These are phyloP conservation scores for Colletotrichum brevisporum DNA, from an alignment of 2,329 filamentous ascomycete genomes.

Conservation along the genomic window DNA sequence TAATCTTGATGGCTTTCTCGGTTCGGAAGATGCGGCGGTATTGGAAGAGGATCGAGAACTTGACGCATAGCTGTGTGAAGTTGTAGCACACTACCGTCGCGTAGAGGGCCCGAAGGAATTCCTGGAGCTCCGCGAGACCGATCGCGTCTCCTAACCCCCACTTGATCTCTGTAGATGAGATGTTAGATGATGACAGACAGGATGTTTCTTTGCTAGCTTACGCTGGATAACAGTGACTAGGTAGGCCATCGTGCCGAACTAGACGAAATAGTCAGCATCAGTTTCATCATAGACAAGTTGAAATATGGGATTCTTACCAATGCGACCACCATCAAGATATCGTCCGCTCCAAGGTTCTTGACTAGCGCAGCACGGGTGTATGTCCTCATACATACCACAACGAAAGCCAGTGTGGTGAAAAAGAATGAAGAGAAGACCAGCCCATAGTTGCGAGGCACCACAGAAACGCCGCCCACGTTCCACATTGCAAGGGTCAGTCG, in stretches of 20 bases:
- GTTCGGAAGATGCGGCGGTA: constrained; percentile 47
- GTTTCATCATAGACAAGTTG: background rate
- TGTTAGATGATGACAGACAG: background rate
- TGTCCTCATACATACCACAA: constrained; percentile 38
- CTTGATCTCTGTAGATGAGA: constrained; percentile 41
- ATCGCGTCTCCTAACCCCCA: constrained; percentile 44
- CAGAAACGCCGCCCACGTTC: constrained; percentile 38
- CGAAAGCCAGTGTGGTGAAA: constrained; percentile 40
- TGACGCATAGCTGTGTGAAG: constrained; percentile 45
- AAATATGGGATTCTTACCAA: constrained; percentile 31
- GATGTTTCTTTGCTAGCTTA: background rate
- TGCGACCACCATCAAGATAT: constrained; percentile 33
- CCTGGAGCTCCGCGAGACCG: constrained; percentile 31
- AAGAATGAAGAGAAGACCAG: constrained; percentile 39
- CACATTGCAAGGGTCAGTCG: constrained; percentile 6
- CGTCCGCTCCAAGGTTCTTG: constrained; percentile 32
- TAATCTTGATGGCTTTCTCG: constrained; percentile 42
- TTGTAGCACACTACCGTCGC: constrained; percentile 46
- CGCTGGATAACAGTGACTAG: constrained; percentile 7
- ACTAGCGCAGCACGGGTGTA: constrained; percentile 38
- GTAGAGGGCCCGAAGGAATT: constrained; percentile 44
- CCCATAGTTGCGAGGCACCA: constrained; percentile 41
- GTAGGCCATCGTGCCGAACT: background rate
- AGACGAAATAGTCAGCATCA: background rate
- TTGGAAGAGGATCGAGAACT: constrained; percentile 48